phyloP scores from a whole-genome alignment of 2,329 filamentous ascomycete genomes.

The Pseudonectria buxi region DNA sequence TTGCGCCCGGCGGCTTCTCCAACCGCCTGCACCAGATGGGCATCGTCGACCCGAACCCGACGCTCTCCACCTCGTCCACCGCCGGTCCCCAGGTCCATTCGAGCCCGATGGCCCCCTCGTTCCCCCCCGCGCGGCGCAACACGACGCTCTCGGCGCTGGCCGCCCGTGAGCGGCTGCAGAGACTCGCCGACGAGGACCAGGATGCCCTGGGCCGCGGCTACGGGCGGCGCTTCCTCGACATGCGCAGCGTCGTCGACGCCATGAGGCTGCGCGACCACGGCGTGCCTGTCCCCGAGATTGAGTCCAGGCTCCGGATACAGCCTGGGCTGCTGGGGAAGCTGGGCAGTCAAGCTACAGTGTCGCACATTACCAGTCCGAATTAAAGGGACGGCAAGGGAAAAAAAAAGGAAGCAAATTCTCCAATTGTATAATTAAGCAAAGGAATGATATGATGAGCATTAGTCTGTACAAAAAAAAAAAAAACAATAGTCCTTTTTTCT shows the following conservation, averaged over 20 bases:
- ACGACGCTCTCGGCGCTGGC: constrained; percentile 43
- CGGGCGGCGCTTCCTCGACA: constrained; percentile 41
- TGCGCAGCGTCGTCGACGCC: constrained; percentile 40
- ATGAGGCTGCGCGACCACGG: constrained; percentile 39
- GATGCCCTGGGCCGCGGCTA: constrained; percentile 30
- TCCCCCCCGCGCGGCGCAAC: constrained; percentile 31
- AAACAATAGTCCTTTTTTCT: constrained; percentile 4
- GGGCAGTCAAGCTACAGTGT: constrained; percentile 34
- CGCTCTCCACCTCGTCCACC: constrained; percentile 45
- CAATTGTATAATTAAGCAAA: constrained; percentile 2
- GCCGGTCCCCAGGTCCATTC: constrained; percentile 22
- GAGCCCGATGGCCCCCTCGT: constrained; percentile 19
- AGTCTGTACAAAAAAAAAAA: constrained; percentile 10
- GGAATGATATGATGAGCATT: constrained; percentile 7
- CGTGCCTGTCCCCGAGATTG: constrained; percentile 33
- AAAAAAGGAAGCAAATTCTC: constrained; percentile 3
- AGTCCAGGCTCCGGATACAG: constrained; percentile 38
- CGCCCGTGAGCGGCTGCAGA: constrained; percentile 38
- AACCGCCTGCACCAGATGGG: constrained; percentile 48
- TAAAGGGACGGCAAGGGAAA: constrained; percentile 5
- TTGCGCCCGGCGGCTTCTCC: constrained; percentile 39
- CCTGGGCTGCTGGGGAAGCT: constrained; percentile 39
- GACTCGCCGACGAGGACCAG: constrained; percentile 37
- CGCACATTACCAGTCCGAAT: constrained; percentile 26
- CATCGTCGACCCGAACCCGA: constrained; percentile 47